phyloP scores from a whole-genome alignment of 371 early-diverging fungal genomes.

The Syncephalastrum contaminatum region DNA sequence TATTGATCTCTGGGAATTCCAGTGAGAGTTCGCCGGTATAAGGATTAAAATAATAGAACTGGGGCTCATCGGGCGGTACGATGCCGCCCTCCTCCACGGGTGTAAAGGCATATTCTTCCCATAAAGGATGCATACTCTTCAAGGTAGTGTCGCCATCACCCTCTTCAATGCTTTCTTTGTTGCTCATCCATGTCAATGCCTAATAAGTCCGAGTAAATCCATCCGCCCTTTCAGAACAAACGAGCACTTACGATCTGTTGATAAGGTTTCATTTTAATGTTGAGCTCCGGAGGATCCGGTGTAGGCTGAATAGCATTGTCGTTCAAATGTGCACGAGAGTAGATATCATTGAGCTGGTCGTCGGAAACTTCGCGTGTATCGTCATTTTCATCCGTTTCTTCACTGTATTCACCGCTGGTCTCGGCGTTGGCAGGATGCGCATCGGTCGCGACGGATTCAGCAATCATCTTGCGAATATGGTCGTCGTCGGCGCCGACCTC shows the following conservation, averaged over 20 bases:
- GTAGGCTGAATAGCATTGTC: constrained; percentile 51
- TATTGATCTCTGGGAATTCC: constrained; percentile 51
- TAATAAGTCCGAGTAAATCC: constrained; percentile 6
- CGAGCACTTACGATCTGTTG: constrained; percentile 48
- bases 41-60: constrained; percentile 61
- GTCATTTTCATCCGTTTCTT: constrained; percentile 53
- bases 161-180: constrained; percentile 47
- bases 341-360: constrained; percentile 60
- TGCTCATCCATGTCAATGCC: constrained; percentile 62
- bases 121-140: constrained; percentile 61
- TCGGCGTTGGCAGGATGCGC: constrained; percentile 9
- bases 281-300: constrained; percentile 52
- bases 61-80: constrained; percentile 6
- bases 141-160: constrained; percentile 31
- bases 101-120: constrained; percentile 60
- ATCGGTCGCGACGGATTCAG: constrained; percentile 19
- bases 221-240: background rate
- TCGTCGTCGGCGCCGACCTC: constrained; percentile 16
- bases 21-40: constrained; percentile 60
- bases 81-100: constrained; percentile 12
- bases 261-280: constrained; percentile 58
- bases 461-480: constrained; percentile 25
- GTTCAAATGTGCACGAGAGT: constrained; percentile 59
- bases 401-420: constrained; percentile 19
- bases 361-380: constrained; percentile 51